Base-by-base conservation (phyloP, 768 basidiomycete species). In the Cyclocybe cylindracea region DNA sequence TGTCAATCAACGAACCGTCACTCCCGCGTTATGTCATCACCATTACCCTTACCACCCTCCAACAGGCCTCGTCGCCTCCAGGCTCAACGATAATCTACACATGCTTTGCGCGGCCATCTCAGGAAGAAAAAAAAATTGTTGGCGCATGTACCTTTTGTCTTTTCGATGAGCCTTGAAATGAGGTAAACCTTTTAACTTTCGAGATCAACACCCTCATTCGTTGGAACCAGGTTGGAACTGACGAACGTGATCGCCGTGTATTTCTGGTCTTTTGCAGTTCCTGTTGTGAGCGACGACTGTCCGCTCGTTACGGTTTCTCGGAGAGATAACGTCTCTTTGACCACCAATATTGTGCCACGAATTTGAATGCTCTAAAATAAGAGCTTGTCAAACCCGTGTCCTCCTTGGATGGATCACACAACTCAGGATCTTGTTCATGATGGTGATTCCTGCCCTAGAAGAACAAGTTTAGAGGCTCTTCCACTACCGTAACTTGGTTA, bases 371-470 rank as follows among this genome's bases (percentile, higher is more conserved):
- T 29, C 61, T 65, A 40, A 49, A 72, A 70, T 50, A 66, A 70
- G 36, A 66, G 67, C 59, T 64, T 74, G 56, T 72, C 61, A n/a
- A 72, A 64, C 70, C 24, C 24, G 24, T 24, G 5, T 24, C 24
- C 24, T 24, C 3, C 24, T 24, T 24, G 24, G 24, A 24, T 24
- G 24, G 5, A 24, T 24, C 24, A 24, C 24, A 24, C 24, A 24
- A 53, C 66, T 61, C 47, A 66, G 61, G 49, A 52, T 54, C 53
- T 60, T 63, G 64, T 36, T 66, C 67, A 33, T 55, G 19, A 54
- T 78, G 57, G 51, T 80, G 79, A 59, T 82, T 80, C 60, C 78
- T 72, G 9, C 81, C 82, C 80, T 78, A 83, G 52, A 79, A 70
- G 70, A 82, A 82, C 14, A 82, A 80, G 44, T 74, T 75, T 40